phyloP scores from a whole-genome alignment of 805 yeast genomes.

The Kuraishia piskuri region DNA sequence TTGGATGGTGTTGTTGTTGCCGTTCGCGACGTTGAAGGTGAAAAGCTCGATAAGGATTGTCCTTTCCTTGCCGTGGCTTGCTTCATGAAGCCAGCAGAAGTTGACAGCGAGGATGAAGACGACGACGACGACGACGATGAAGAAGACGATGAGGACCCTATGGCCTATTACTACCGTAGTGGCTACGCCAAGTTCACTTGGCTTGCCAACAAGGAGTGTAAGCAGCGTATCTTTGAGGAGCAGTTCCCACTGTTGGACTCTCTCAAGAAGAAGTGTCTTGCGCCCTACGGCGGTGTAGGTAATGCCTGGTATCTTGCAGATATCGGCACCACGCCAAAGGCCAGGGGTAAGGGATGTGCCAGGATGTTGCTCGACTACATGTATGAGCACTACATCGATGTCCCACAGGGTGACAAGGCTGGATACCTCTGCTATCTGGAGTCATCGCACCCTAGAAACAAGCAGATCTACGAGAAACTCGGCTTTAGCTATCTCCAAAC shows the following conservation, averaged over 20 bases:
- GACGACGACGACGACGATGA: conserved; percentile 9
- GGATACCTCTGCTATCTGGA: conserved; percentile 34
- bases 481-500: conserved; percentile 36
- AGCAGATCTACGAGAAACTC: conserved; percentile 42
- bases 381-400: conserved; percentile 34
- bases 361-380: conserved; percentile 41
- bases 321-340: conserved; percentile 47
- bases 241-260: conserved; percentile 37
- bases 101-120: not conserved
- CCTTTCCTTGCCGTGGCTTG: conserved; percentile 49
- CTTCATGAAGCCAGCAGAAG: conserved; percentile 26
- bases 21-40: conserved; percentile 37
- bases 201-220: conserved; percentile 31
- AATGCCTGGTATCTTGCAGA: conserved; percentile 51
- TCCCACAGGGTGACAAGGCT: conserved; percentile 21
- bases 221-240: conserved; percentile 41
- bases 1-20: conserved; percentile 41
- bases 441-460: conserved; percentile 45
- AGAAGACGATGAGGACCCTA: conserved; percentile 23
- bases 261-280: conserved; percentile 34
- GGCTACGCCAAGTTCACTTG: conserved; percentile 25
- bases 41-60: conserved; percentile 23
- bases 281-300: conserved; percentile 18
- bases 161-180: conserved; percentile 21
- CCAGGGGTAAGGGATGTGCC: conserved; percentile 54